Evolutionary conservation across 2,329 filamentous ascomycete genomes (phyloP).

Genomic region (Basipetospora chlamydospora): DNA sequence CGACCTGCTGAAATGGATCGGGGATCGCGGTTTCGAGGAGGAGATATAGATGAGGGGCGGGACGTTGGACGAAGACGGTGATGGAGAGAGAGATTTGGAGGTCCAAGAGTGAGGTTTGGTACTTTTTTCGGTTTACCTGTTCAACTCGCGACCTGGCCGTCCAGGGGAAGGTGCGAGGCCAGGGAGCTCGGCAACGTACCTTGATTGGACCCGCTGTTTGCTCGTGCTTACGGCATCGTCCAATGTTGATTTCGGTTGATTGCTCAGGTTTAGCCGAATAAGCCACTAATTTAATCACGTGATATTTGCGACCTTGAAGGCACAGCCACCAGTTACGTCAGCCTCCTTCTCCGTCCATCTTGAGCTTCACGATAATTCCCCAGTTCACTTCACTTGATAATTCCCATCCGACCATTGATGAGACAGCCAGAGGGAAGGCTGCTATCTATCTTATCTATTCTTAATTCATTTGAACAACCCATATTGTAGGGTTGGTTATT

Average conservation of each 20-base stretch:
- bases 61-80: not conserved
- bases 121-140: conserved; percentile 7
- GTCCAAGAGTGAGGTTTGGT: conserved; percentile 1
- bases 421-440: too few relatives aligned
- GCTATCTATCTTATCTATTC: too few relatives aligned
- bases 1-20: conserved; percentile 1
- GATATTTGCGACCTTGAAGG: too few relatives aligned
- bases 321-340: too few relatives aligned
- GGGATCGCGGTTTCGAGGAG: conserved; percentile 1
- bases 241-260: not conserved
- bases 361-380: too few relatives aligned
- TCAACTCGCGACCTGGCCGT: conserved; percentile 5
- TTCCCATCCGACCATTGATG: too few relatives aligned
- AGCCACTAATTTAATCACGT: not conserved
- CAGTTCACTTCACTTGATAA: too few relatives aligned
- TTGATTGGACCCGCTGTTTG: not conserved
- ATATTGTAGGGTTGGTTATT: too few relatives aligned
- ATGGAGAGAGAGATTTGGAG: conserved; percentile 1
- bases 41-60: too few relatives aligned
- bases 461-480: too few relatives aligned
- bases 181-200: too few relatives aligned
- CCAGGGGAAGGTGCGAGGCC: conserved; percentile 2
- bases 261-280: not conserved
- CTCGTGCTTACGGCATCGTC: not conserved
- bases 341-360: too few relatives aligned